Evolutionary conservation across 768 basidiomycete genomes (phyloP), one percentile per base, ranked within the genome.

Genomic region (Naganishia kalamii): DNA sequence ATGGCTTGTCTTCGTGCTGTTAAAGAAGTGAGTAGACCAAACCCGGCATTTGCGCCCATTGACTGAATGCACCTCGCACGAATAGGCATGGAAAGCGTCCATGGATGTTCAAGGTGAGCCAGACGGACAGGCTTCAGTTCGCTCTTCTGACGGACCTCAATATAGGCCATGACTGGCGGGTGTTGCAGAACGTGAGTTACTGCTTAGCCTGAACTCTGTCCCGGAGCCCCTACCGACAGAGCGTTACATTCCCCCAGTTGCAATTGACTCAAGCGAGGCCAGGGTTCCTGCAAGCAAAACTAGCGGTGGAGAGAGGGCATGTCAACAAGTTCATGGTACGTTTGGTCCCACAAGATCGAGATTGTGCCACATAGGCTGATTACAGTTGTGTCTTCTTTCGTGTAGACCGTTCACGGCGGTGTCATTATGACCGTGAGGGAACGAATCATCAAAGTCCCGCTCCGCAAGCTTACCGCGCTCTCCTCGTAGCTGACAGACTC

Each of bases 401-500:
- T 29, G 11, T 32, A 68, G 66, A 68, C 66, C 10, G 33, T 68
- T 3, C 66, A 68, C 29, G 66, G 66, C 12, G 66, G 66, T 13
- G 62, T 68, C 17, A 57, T 68, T 47, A 37, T 63, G 17, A 43
- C 66, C 1, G 66, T 63, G 37, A 51, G 50, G 40, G 32, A 23
- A 17, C n/a, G n/a, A n/a, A n/a, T n/a, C n/a, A n/a, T n/a, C n/a
- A n/a, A n/a, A n/a, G n/a, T n/a, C n/a, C n/a, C 60, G 19, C 40
- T 37, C 50, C 51, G 15, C n/a, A n/a, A 7, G 8, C 33, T 43
- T 6, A 29, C 37, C 23, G 3, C 15, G 17, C 32, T 35, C 21
- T 40, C 25, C 40, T 29, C 25, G 7, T 46, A 77, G 76, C 60
- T 77, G 6, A 75, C 77, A 35, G 77, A 78, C 51, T 75, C 75